Evolutionary conservation across 768 basidiomycete species (phyloP).

Genomic region (Termitomyces sp.): DNA sequence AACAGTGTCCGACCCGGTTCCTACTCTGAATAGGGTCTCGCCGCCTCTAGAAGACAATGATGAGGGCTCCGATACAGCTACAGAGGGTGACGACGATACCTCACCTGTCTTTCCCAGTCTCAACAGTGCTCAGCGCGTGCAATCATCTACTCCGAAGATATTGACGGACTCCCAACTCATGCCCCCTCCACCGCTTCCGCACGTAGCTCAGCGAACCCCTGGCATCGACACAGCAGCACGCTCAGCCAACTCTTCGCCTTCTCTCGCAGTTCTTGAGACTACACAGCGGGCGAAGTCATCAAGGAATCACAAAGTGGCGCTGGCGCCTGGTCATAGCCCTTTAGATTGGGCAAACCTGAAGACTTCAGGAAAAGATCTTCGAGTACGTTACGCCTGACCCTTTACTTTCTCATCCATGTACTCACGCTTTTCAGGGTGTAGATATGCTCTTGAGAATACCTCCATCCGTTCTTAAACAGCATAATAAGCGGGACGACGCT

Average conservation of each 20-base stretch:
- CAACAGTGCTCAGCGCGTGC: slow-evolving; percentile 66
- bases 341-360: slow-evolving; percentile 94
- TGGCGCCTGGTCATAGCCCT: slow-evolving; percentile 88
- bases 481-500: slow-evolving; percentile 83
- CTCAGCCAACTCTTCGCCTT: slow-evolving; percentile 25
- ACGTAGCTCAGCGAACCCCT: slow-evolving; percentile 35
- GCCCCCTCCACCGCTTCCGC: slow-evolving; percentile 49
- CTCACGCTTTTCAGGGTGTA: slow-evolving; percentile 51
- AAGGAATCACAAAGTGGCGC: slow-evolving; percentile 77
- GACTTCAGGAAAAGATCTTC: slow-evolving; percentile 71
- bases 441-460: slow-evolving; percentile 66
- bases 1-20: slow-evolving; percentile 24
- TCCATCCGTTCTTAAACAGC: slow-evolving; percentile 71
- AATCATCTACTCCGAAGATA: slow-evolving; percentile 27
- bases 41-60: slow-evolving; percentile 44
- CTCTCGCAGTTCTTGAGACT: slow-evolving; percentile 58
- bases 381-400: slow-evolving; percentile 42
- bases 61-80: slow-evolving; percentile 25
- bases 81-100: slow-evolving; percentile 43
- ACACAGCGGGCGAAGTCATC: slow-evolving; percentile 47
- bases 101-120: slow-evolving; percentile 76
- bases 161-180: slow-evolving; percentile 48
- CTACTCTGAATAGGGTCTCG: slow-evolving; percentile 33
- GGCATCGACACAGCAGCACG: slow-evolving; percentile 28
- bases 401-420: neutral